Evolutionary conservation across 73 alveolate species (phyloP), one percentile per base, ranked within the genome.

Genomic region (Urostyla sp.): DNA sequence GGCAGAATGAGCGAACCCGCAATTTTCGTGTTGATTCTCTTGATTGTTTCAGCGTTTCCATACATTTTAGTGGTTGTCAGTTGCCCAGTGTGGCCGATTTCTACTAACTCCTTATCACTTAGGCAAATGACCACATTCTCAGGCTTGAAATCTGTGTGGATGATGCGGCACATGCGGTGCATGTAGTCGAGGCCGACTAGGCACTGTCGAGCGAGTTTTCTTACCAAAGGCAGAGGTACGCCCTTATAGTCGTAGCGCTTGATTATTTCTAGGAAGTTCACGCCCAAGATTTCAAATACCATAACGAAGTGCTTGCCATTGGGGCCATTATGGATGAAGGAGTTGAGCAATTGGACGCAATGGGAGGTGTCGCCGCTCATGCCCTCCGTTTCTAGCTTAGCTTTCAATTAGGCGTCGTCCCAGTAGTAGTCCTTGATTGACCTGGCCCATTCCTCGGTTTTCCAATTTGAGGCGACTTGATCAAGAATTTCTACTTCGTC

Each of bases 221-320:
- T 77, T 35, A 72, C 85, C 49, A 89, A 61, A n/a, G 85, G 91
- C 37, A 89, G 27, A 3, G 96, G 96, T 21, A 94, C 92, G 13
- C 98, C 95, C 63, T 75, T 80, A 57, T 76, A 84, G 48, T 91
- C 82, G 78, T 88, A 75, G 61, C 94, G 50, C 75, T 98, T 98
- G 56, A 98, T 96, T 28, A 98, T 89, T 67, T 96, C 99, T n/a
- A 97, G 89, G 32, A 96, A 88, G 82, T 94, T 96, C 58, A 96
- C 98, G 21, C 99, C 99, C 90, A 98, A 91, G 77, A 98, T 97
- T 90, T 98, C 99, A 81, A 97, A 97, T 38, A 97, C 99, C 97
- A 97, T 91, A 80, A 60, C 91, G 80, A 53, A 95, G 67, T 94
- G 98, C 80, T 92, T 87, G 52, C 98, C 99, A 54, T 95, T 93